Evolutionary conservation across 2,329 filamentous ascomycete species (phyloP).

Genomic region (Fusarium setosum): DNA sequence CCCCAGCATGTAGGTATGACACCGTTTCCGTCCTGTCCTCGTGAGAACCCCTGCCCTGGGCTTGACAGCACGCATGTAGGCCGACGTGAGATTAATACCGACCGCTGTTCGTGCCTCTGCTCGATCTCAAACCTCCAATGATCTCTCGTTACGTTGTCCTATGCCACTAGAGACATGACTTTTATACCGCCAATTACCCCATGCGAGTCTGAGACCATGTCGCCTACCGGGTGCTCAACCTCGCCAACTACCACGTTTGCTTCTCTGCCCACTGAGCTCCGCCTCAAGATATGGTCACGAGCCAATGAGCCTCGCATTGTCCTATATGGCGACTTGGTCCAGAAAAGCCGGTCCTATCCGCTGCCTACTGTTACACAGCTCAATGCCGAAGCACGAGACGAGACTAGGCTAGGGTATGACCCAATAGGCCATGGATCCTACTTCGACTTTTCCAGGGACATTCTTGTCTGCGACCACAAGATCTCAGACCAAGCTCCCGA

Average conservation of each 20-base stretch:
- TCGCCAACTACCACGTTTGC: conserved; percentile 38
- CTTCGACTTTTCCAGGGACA: conserved; percentile 51
- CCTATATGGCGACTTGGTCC: conserved; percentile 49
- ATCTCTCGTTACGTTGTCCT: conserved; percentile 19
- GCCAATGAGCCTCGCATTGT: conserved; percentile 51
- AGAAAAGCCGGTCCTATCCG: conserved; percentile 45
- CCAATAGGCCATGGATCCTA: conserved; percentile 49
- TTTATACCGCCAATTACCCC: conserved; percentile 12
- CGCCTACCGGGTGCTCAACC: conserved; percentile 13
- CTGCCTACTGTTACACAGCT: conserved; percentile 51
- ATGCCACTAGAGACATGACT: conserved; percentile 16
- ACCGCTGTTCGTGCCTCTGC: conserved; percentile 33
- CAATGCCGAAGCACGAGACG: conserved; percentile 49
- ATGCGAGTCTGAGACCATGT: conserved; percentile 10
- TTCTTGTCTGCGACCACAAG: conserved; percentile 52
- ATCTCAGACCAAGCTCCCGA: conserved; percentile 49
- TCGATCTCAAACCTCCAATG: conserved; percentile 26
- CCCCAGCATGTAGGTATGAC: conserved; percentile 43
- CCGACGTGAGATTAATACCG: conserved; percentile 41
- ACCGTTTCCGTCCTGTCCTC: conserved; percentile 44
- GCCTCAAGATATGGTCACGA: conserved; percentile 52
- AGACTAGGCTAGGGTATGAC: conserved; percentile 51
- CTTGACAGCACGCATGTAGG: conserved; percentile 34
- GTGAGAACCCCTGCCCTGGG: conserved; percentile 40
- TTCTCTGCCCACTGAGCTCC: conserved; percentile 50